phyloP scores from a whole-genome alignment of 148 eudicot genomes.

The Silene conica region DNA sequence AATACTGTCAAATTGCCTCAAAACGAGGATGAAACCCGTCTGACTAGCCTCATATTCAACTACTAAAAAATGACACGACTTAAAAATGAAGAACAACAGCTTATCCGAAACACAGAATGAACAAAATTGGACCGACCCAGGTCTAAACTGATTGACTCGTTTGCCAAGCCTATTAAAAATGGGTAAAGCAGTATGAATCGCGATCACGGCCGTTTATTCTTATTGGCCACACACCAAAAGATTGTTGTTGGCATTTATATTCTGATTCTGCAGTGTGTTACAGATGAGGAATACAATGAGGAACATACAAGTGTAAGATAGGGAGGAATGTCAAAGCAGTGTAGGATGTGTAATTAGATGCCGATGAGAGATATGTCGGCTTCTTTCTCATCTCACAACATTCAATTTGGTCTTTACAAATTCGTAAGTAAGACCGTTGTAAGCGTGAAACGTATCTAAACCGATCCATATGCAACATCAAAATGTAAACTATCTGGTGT shows the following conservation, averaged over 20 bases:
- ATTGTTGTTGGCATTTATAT: neutral
- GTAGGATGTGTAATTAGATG: neutral
- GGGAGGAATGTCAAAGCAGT: slow-evolving; percentile 7
- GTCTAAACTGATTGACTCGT: neutral
- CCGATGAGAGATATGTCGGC: neutral
- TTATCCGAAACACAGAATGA: too few species aligned
- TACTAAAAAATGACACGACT: too few species aligned
- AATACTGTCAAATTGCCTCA: too few species aligned
- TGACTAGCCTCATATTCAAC: too few species aligned
- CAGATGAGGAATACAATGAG: neutral
- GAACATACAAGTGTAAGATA: neutral
- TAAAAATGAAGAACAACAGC: too few species aligned
- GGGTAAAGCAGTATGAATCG: neutral
- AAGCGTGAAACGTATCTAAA: too few species aligned
- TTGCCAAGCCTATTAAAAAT: neutral
- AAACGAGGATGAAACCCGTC: too few species aligned
- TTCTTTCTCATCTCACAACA: neutral
- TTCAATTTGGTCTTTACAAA: neutral
- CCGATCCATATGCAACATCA: too few species aligned
- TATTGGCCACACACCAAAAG: neutral
- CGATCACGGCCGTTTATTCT: slow-evolving; percentile 4
- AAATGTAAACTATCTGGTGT: too few species aligned
- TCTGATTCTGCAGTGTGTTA: neutral
- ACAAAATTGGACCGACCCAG: too few species aligned
- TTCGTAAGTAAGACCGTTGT: too few species aligned